Conservation (phyloP, 2,329 filamentous ascomycete genomes). For the Helicocarpus griseus region DNA sequence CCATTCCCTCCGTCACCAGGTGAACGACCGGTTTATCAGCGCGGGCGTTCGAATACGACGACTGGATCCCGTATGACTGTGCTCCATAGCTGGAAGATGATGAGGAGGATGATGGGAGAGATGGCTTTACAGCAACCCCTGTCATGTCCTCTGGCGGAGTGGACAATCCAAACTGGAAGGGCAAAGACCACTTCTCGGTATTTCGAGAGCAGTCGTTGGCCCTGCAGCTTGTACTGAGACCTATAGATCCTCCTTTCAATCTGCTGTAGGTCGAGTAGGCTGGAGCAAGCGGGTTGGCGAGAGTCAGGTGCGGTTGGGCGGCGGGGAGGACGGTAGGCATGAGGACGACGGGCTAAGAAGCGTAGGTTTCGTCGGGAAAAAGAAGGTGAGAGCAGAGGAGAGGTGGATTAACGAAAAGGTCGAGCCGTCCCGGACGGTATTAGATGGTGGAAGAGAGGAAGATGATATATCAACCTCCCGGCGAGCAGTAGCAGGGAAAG, state of each 20-base stretch:
- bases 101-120: conserved; percentile 18
- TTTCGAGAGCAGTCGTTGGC: conserved; percentile 1
- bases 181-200: not conserved
- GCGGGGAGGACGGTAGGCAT: conserved; percentile 5
- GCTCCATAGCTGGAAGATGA: conserved; percentile 25
- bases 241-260: not conserved
- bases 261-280: not conserved
- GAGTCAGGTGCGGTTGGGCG: not conserved
- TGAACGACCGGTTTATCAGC: conserved; percentile 12
- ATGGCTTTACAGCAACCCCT: conserved; percentile 28
- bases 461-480: not conserved
- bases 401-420: not conserved
- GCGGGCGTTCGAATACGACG: conserved; percentile 14
- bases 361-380: not conserved
- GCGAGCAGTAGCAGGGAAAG: not conserved
- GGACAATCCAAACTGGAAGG: conserved; percentile 24
- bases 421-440: not conserved
- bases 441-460: not conserved
- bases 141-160: conserved; percentile 35
- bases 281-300: not conserved
- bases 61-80: conserved; percentile 19
- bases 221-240: conserved; percentile 7
- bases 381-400: not conserved
- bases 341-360: too few species aligned
- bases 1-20: conserved; percentile 5